These are phyloP conservation scores for Diaporthe velutina DNA, from an alignment of 2,329 filamentous ascomycete genomes.

Conservation along the genomic window DNA sequence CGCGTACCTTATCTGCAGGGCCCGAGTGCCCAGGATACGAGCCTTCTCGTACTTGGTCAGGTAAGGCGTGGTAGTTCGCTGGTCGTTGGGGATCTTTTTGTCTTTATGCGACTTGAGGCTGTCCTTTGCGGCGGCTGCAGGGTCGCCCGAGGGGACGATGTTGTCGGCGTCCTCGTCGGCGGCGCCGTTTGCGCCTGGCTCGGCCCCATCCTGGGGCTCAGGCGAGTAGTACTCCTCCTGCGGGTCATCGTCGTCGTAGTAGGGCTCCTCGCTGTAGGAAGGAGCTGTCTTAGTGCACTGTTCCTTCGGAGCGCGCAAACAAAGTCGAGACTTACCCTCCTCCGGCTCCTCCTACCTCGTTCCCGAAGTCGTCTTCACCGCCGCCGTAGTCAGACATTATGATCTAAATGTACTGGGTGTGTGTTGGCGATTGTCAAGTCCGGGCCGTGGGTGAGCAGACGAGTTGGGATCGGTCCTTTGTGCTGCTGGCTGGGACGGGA, in stretches of 20 bases:
- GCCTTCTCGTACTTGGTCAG: conserved; percentile 99
- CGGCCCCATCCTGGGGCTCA: conserved; percentile 65
- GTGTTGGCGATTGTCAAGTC: neutral
- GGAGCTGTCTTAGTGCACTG: conserved; percentile 46
- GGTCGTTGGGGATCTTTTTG: conserved; percentile 91
- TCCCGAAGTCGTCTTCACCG: conserved; percentile 61
- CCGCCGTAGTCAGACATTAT: conserved; percentile 79
- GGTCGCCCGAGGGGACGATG: conserved; percentile 72
- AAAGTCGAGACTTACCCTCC: conserved; percentile 33
- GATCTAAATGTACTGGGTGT: conserved; percentile 14
- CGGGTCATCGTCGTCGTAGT: conserved; percentile 78
- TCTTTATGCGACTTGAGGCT: conserved; percentile 73
- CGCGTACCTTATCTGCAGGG: conserved; percentile 91
- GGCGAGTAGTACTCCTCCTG: conserved; percentile 71
- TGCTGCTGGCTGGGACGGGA: conserved; percentile 14
- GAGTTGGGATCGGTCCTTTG: conserved; percentile 2
- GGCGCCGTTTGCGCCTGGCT: conserved; percentile 61
- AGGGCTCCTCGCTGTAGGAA: conserved; percentile 72
- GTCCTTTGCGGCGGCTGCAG: conserved; percentile 69
- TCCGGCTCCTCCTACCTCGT: conserved; percentile 42
- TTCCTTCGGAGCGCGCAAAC: conserved; percentile 35
- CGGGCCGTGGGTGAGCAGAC: neutral
- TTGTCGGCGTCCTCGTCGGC: conserved; percentile 71
- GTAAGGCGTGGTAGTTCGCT: conserved; percentile 94
- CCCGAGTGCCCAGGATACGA: conserved; percentile 91